phyloP scores from a whole-genome alignment of 176 grass and related monocot species.

The Leersia perrieri region DNA sequence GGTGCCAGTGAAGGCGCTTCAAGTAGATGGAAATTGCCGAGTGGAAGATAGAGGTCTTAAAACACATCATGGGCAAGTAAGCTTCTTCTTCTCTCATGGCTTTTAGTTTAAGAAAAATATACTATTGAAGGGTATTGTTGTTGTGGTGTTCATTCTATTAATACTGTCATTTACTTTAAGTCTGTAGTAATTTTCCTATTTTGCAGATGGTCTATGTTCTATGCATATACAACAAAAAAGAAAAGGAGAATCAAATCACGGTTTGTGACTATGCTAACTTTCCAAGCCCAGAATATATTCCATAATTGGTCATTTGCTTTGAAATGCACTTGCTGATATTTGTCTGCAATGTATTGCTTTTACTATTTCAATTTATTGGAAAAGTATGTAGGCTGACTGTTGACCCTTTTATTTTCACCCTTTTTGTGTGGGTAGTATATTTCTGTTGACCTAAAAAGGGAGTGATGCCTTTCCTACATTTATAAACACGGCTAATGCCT shows the following conservation, averaged over 20 bases:
- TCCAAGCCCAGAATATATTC: neutral
- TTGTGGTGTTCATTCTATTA: constrained; percentile 9
- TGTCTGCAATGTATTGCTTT: neutral
- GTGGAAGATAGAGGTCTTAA: constrained; percentile 96
- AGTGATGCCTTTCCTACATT: neutral
- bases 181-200: neutral
- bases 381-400: neutral
- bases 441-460: neutral
- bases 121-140: constrained; percentile 2
- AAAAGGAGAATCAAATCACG: constrained; percentile 80
- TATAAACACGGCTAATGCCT: neutral
- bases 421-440: neutral
- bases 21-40: constrained; percentile 91
- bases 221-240: constrained; percentile 90
- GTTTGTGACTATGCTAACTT: constrained; percentile 41
- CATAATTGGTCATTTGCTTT: constrained; percentile 16
- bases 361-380: constrained; percentile 12
- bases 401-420: neutral
- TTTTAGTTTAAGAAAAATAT: neutral
- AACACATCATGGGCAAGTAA: constrained; percentile 92
- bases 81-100: constrained; percentile 16
- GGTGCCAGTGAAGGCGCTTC: constrained; percentile 64
- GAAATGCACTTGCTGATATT: neutral
- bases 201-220: constrained; percentile 91
- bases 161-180: neutral